These are phyloP conservation scores for Tanacetum coccineum DNA, from an alignment of 129 eudicot genomes.

Conservation along the genomic window DNA sequence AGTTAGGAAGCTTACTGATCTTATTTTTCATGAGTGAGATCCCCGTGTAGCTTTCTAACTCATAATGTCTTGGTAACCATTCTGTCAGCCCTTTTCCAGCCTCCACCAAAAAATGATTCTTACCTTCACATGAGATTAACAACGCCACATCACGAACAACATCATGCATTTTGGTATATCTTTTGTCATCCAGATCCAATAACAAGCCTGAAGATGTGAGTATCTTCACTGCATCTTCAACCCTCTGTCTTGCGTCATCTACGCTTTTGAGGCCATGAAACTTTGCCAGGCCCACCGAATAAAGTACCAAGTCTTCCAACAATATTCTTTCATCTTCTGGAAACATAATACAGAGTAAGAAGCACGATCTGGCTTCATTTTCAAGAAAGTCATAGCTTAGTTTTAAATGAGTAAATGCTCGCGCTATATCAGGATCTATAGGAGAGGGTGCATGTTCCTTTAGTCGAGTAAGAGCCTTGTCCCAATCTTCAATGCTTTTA, in stretches of 20 bases:
- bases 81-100: constrained; percentile 11
- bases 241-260: constrained; percentile 13
- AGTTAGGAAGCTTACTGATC: constrained; percentile 9
- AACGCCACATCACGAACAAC: constrained; percentile 18
- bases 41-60: constrained; percentile 3
- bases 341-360: constrained; percentile 10
- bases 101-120: background rate
- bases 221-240: background rate
- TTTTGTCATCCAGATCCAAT: background rate
- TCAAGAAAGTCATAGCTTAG: background rate
- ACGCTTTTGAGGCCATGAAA: constrained; percentile 2
- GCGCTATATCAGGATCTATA: background rate
- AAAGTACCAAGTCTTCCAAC: background rate
- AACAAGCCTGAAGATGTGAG: constrained; percentile 11
- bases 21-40: constrained; percentile 12
- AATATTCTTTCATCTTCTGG: background rate
- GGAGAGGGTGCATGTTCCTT: background rate
- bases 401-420: background rate
- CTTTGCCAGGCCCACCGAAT: constrained; percentile 1
- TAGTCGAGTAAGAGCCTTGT: constrained; percentile 1
- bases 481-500: background rate
- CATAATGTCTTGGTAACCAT: background rate
- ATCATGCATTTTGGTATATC: constrained; percentile 9
- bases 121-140: background rate
- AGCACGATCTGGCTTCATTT: background rate